phyloP scores from a whole-genome alignment of 2,329 filamentous ascomycete species.

The Fusarium brevicatenulatum region DNA sequence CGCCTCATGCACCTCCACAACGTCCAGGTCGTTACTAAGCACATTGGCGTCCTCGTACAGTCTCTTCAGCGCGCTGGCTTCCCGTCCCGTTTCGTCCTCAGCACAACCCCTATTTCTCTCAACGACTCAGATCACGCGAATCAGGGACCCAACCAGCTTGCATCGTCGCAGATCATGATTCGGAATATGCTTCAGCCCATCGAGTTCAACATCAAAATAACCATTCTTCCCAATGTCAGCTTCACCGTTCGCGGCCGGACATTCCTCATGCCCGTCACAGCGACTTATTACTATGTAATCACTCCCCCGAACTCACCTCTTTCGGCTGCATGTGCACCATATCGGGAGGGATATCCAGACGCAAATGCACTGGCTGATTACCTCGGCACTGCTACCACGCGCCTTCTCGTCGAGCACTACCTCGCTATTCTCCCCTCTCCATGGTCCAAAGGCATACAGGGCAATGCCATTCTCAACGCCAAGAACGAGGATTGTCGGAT shows the following conservation, averaged over 20 bases:
- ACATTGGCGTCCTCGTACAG: conserved; percentile 56
- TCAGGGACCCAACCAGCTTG: conserved; percentile 50
- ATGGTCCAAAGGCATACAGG: conserved; percentile 48
- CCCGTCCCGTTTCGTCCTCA: conserved; percentile 55
- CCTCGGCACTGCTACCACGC: conserved; percentile 55
- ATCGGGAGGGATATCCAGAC: conserved; percentile 57
- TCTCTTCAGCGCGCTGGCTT: conserved; percentile 60
- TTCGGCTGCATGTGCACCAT: conserved; percentile 54
- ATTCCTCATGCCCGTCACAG: conserved; percentile 54
- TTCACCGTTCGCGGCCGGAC: conserved; percentile 59
- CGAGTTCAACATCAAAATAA: conserved; percentile 56
- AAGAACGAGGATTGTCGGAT: conserved; percentile 46
- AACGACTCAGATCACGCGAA: conserved; percentile 41
- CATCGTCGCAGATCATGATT: conserved; percentile 58
- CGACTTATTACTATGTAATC: conserved; percentile 58
- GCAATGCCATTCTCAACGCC: conserved; percentile 46
- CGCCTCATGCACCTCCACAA: conserved; percentile 58
- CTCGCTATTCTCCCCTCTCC: conserved; percentile 40
- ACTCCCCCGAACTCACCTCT: conserved; percentile 52
- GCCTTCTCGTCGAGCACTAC: conserved; percentile 52
- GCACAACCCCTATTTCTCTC: conserved; percentile 49
- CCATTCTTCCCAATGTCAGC: conserved; percentile 55
- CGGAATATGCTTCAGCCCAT: conserved; percentile 55
- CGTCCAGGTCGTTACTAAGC: conserved; percentile 52
- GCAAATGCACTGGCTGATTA: conserved; percentile 58